These are phyloP conservation scores for Lojkania enalia DNA, from an alignment of 2,329 filamentous ascomycete species.

Conservation along the genomic window DNA sequence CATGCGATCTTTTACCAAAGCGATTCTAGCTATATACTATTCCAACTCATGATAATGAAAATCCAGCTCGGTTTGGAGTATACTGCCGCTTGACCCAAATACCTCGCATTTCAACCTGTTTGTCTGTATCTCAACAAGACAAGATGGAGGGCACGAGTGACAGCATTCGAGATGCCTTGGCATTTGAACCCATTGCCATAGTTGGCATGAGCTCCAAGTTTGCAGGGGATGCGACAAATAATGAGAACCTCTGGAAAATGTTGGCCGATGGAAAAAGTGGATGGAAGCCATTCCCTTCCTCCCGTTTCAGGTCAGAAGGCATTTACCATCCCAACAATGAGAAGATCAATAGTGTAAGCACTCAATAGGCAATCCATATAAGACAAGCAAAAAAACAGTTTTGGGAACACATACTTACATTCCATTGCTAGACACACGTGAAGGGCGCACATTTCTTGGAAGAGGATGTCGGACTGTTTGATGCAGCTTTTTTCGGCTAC, in stretches of 20 bases:
- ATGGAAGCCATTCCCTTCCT: conserved; percentile 24
- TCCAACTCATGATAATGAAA: too few relatives aligned
- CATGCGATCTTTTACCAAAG: too few relatives aligned
- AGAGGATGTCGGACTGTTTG: conserved; percentile 18
- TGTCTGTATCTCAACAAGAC: too few relatives aligned
- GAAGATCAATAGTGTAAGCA: conserved; percentile 2
- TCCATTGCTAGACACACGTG: conserved; percentile 1
- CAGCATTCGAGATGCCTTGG: too few relatives aligned
- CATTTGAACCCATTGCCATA: conserved; percentile 36
- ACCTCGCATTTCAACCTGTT: too few relatives aligned
- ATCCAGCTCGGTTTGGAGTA: too few relatives aligned
- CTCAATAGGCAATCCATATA: neutral
- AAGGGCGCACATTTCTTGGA: conserved; percentile 18
- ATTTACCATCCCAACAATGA: conserved; percentile 16
- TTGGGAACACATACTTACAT: neutral
- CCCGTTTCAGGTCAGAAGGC: conserved; percentile 37
- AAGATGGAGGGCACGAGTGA: too few relatives aligned
- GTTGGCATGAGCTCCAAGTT: conserved; percentile 44
- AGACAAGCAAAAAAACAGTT: too few relatives aligned
- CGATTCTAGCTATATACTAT: too few relatives aligned
- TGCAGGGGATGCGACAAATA: conserved; percentile 33
- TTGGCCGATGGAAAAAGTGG: conserved; percentile 31
- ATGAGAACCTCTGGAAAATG: conserved; percentile 42
- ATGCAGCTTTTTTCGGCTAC: conserved; percentile 22
- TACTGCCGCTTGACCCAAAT: too few relatives aligned